Evolutionary conservation across 352 stramenopile species (phyloP), one percentile per base, ranked within the genome.

Genomic region (Thalassiosira exigua): DNA sequence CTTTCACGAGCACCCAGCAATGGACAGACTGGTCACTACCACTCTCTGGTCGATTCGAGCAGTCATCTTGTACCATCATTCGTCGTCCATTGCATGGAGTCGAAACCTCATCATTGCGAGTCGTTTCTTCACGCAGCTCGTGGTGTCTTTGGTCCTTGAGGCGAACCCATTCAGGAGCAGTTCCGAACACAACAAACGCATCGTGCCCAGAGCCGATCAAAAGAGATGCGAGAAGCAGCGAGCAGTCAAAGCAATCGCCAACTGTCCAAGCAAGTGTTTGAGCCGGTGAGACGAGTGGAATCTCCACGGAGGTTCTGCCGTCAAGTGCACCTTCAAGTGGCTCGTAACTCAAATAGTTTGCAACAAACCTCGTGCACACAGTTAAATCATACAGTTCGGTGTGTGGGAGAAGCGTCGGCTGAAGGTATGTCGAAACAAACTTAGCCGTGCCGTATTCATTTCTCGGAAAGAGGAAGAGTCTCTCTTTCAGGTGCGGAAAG

Each of bases 171-270:
- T 77, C 80, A 9, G 95, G 94, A 2, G 95, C 95, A 11, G 81
- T 92, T 1, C 96, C 96, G 33, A 95, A 88, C 4, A 98, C 95
- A 9, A 98, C 94, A 70, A 97, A 98, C 1, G 96, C 96, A 69
- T 98, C 96, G 75, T 98, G 98, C 0, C 96, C 96, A 4, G 93
- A 92, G 12, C 96, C 96, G 36, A 98, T 87, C 11, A 98, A 86
- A 41, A 98, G 97, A 5, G 94, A 97, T 27, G 73, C 89, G 0
- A 98, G 75, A 4, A 98, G 67, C 36, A 94, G 89, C 3, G 95
- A 90, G 53, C 98, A 88, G 71, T 98, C 96, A 69, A 98, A 98
- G 59, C 90, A 93, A 72, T 98, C 96, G 21, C 95, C 96, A 14
- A 92, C 89, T 26, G 88, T 88, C 90, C 93, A 97, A 14, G 93